Evolutionary conservation across 208 protist species (phyloP), one percentile per base, ranked within the genome.

Genomic region (Acanthamoeba sp.): DNA sequence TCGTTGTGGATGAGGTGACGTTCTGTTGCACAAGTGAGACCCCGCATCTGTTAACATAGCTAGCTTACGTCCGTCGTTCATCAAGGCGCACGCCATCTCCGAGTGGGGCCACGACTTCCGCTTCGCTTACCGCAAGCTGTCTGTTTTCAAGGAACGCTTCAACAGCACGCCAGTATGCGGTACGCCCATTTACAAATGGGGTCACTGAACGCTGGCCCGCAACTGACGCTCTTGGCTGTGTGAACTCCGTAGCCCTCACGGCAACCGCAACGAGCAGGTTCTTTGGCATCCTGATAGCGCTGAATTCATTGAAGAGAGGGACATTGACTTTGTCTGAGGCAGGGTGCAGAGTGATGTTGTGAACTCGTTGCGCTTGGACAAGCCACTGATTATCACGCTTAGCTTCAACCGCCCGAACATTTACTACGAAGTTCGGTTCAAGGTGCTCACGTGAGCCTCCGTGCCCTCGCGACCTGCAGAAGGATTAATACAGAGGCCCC

Each of bases 81-180:
- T 34, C 48, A 12, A 94, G 92, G 96, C 96, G 1, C 96, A 97
- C 93, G 96, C 94, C 45, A 96, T 96, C 3, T 95, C 91, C 6
- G 93, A 97, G 73, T 97, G 96, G 96, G 96, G 96, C 9, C 96
- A 97, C 45, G 96, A 97, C 40, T 97, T 97, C 88, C 73, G 96
- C 40, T 55, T 57, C 14, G 42, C 87, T 10, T 97, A 97, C 64
- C 36, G 94, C 32, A 93, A 94, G 52, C 55, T 95, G 1, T 64
- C 34, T 7, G 40, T 69, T 2, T 90, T 95, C 9, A 94, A 95
- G 73, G 57, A 87, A 32, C 76, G 42, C 27, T 95, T 93, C 24
- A 20, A 38, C 34, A 45, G 3, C 64, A 62, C 42, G 0, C 89
- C 89, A 1, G 66, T 93, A 10, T 73, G 55, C 27, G 89, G 85